Evolutionary conservation across 306 rosid species (phyloP).

Genomic region (Trifolium pratense): DNA sequence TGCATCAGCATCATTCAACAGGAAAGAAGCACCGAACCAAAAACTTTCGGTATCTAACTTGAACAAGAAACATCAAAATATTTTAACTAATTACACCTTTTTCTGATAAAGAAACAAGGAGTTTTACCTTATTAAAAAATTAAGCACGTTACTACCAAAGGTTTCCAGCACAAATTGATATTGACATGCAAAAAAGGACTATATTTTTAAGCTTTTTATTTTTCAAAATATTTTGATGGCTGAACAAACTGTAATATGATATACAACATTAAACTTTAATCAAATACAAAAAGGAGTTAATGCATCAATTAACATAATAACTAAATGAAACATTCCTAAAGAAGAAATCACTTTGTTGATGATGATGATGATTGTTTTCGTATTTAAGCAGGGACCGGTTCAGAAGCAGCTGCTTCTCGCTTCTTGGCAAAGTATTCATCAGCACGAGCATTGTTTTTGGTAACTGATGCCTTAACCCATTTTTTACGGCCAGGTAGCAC

Average conservation of each 20-base stretch:
- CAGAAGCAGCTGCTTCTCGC: constrained; percentile 72
- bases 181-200: constrained; percentile 17
- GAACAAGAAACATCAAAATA: constrained; percentile 32
- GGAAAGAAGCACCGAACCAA: constrained; percentile 2
- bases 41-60: constrained; percentile 29
- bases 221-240: constrained; percentile 25
- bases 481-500: constrained; percentile 93
- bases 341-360: constrained; percentile 27
- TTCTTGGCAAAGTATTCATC: constrained; percentile 95
- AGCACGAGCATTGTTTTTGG: constrained; percentile 92
- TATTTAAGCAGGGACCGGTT: constrained; percentile 54
- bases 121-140: constrained; percentile 17
- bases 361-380: not conserved
- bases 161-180: constrained; percentile 15
- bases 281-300: constrained; percentile 27
- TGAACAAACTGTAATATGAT: constrained; percentile 35
- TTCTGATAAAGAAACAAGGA: constrained; percentile 1
- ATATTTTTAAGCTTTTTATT: not conserved
- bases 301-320: constrained; percentile 4
- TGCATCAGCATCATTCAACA: constrained; percentile 38
- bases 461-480: constrained; percentile 95
- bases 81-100: constrained; percentile 21
- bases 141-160: constrained; percentile 11
- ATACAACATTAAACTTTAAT: constrained; percentile 29
- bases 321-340: constrained; percentile 32